A percentile compares a stretch with the other conserved stretches of the same genome.
These are phyloP conservation scores for Phaeosphaeriaceae sp. DNA, from an alignment of 2,329 filamentous ascomycete genomes.

Conservation along the genomic window DNA sequence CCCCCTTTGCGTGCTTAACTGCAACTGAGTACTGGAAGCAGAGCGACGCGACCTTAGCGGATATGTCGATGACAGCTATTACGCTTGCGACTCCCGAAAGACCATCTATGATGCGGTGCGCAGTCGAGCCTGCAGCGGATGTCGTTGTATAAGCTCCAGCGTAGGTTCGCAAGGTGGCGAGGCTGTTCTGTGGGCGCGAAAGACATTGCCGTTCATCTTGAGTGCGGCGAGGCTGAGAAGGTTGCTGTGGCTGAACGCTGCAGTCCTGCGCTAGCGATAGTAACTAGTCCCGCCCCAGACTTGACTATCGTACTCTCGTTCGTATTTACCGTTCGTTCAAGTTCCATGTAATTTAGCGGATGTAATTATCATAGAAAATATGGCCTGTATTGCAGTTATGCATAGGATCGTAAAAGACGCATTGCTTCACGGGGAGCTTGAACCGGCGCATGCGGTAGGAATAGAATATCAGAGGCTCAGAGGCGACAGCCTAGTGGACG, in stretches of 20 bases:
- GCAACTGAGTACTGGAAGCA: conserved; percentile 46
- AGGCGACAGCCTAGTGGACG: too few species aligned
- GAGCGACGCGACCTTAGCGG: conserved; percentile 43
- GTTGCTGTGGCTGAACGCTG: conserved; percentile 12
- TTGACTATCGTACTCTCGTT: too few species aligned
- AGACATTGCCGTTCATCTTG: conserved; percentile 11
- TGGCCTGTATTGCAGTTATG: too few species aligned
- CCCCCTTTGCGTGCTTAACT: conserved; percentile 29
- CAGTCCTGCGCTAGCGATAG: too few species aligned
- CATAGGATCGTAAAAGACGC: too few species aligned
- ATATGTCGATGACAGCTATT: conserved; percentile 49
- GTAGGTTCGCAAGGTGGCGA: conserved; percentile 13
- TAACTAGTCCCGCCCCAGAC: too few species aligned
- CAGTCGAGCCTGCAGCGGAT: background rate
- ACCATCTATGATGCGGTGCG: conserved; percentile 35
- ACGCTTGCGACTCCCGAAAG: conserved; percentile 47
- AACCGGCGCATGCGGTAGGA: too few species aligned
- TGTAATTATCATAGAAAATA: too few species aligned
- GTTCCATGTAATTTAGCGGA: too few species aligned
- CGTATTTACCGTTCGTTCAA: too few species aligned
- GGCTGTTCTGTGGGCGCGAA: conserved; percentile 5
- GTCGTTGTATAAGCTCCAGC: background rate
- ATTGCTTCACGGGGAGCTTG: too few species aligned
- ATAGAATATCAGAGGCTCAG: too few species aligned
- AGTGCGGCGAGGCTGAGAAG: conserved; percentile 2